A percentile compares a stretch with the other conserved stretches of the same genome.
Conservation (phyloP, 73 alveolate genomes). For the Paramecium primaurelia region DNA sequence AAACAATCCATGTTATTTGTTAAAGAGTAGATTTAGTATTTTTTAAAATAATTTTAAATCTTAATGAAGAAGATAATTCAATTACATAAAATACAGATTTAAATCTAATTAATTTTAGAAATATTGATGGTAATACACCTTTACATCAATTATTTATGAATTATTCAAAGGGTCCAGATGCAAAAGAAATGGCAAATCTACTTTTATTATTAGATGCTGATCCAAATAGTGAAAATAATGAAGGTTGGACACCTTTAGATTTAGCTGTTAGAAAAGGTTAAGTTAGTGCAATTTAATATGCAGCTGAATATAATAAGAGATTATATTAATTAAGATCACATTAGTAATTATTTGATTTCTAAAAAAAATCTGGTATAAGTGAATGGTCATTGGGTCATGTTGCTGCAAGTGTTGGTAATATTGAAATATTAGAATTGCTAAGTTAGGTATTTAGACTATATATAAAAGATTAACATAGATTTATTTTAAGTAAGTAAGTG, state of each 20-base stretch:
- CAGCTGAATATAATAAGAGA: constrained; percentile 48
- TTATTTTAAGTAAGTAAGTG: not conserved
- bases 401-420: constrained; percentile 75
- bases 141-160: not conserved
- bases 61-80: constrained; percentile 61
- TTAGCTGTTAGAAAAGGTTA: constrained; percentile 19
- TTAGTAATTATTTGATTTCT: constrained; percentile 61
- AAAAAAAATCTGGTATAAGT: constrained; percentile 61
- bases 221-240: constrained; percentile 3
- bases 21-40: constrained; percentile 60
- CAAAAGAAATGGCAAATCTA: not conserved
- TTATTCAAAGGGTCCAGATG: not conserved
- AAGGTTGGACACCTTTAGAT: constrained; percentile 37
- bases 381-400: constrained; percentile 75
- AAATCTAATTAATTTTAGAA: constrained; percentile 34
- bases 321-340: constrained; percentile 15
- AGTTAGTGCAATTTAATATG: constrained; percentile 63
- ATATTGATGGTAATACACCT: constrained; percentile 16
- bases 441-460: constrained; percentile 47
- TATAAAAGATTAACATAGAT: not conserved
- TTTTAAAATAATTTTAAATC: constrained; percentile 58
- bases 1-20: constrained; percentile 64
- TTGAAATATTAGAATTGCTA: constrained; percentile 67
- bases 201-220: not conserved
- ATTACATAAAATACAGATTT: not conserved